A percentile compares a stretch with the other conserved stretches of the same genome.
Evolutionary conservation across 768 basidiomycete genomes (phyloP).

Genomic region (Lanmaoa rubissima): DNA sequence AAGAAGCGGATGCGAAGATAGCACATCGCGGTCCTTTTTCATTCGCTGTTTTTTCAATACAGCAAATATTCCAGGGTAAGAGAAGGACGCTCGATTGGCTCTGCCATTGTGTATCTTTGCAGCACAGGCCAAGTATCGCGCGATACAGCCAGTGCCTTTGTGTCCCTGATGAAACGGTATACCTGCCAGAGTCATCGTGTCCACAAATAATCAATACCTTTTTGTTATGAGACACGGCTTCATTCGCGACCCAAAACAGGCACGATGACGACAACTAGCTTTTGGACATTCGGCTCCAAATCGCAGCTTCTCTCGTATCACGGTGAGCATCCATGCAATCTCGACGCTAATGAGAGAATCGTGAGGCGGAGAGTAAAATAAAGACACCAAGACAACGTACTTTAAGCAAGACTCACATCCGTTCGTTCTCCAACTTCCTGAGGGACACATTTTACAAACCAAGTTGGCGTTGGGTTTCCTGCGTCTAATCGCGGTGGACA

Average conservation of each 20-base stretch:
- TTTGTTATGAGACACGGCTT: not conserved
- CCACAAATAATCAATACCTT: not conserved
- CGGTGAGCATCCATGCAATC: no score
- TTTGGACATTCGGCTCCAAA: not conserved
- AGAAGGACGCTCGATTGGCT: not conserved
- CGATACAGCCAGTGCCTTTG: not conserved
- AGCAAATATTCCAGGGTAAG: not conserved
- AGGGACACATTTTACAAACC: no score
- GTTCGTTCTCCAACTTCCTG: no score
- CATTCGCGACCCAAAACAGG: not conserved
- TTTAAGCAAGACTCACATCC: no score
- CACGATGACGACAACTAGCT: not conserved
- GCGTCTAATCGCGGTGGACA: no score
- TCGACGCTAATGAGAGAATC: no score
- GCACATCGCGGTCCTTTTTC: not conserved
- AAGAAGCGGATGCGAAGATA: constrained; percentile 92
- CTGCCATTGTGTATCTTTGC: not conserved
- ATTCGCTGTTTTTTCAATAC: constrained; percentile 25
- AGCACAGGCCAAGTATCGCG: not conserved
- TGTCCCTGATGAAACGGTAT: not conserved
- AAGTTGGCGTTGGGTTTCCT: no score
- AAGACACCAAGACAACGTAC: no score
- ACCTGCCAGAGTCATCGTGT: not conserved
- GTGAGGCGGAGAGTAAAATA: no score
- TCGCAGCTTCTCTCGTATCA: not conserved